Conservation (phyloP, 108 stramenopile genomes). For the Aurantiochytrium sp. region DNA sequence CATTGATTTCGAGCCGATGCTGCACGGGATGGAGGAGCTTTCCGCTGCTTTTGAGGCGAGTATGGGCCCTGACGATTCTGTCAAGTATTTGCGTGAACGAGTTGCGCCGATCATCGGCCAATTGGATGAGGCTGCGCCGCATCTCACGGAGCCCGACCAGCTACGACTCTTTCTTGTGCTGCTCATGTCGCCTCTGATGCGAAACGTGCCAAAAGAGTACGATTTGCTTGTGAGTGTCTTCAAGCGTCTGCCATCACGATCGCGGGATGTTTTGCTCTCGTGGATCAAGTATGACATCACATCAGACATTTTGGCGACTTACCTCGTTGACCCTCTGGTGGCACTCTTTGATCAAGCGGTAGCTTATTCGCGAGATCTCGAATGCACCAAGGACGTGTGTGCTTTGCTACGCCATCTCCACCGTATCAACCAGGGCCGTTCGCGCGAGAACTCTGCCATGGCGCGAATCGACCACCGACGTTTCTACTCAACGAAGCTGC, state of each 20-base stretch:
- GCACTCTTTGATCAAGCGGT: not conserved
- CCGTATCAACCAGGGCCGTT: not conserved
- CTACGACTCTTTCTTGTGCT: not conserved
- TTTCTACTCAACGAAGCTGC: not conserved
- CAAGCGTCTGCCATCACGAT: not conserved
- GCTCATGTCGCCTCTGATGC: not conserved
- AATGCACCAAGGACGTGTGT: not conserved
- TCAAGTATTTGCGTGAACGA: not conserved
- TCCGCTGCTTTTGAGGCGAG: not conserved
- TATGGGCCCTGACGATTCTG: not conserved
- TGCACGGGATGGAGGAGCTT: not conserved
- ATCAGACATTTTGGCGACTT: not conserved
- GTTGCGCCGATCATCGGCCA: not conserved
- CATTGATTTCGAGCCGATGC: not conserved
- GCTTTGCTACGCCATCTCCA: not conserved
- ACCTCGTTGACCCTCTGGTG: not conserved
- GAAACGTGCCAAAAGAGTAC: not conserved
- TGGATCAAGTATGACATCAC: conserved; percentile 2
- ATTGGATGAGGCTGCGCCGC: not conserved
- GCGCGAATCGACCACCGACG: not conserved
- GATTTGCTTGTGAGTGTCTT: not conserved
- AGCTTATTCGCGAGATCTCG: not conserved
- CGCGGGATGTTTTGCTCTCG: not conserved
- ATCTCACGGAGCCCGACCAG: not conserved
- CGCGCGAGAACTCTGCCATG: not conserved